Base-by-base conservation (phyloP, 2,329 filamentous ascomycete species). In the Monosporascus cannonballus region DNA sequence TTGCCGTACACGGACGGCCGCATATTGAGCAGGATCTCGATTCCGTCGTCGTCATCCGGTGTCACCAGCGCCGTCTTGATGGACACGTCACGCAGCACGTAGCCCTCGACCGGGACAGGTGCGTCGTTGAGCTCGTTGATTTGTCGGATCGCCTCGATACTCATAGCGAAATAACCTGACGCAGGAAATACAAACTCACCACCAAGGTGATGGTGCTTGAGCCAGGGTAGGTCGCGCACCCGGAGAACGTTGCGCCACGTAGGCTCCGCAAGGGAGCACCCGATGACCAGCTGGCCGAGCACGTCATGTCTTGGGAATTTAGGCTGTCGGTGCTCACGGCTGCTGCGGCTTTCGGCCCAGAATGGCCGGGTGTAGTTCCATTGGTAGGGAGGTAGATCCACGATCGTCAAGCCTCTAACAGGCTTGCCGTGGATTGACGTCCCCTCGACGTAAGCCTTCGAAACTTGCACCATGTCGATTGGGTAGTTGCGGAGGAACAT, bases 41-140 rank as follows among this genome's bases (percentile, higher is more conserved):
- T 57, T 7, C 65, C 64, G 1, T 64, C 62, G 30, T 67, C 65
- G 15, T 61, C 57, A n/a, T 69, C 64, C 0, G 66, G 67, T 2
- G 62, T 59, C 1, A 62, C 60, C 0, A 69, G 59, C 1, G 68
- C 66, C 5, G 57, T 64, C 42, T 64, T 58, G 20, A 70, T 67
- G 34, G 56, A 54, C 3, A 71, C 53, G 41, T 70, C 60, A 0
- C 61, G 61, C 11, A 71, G 52, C 22, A 56, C 57, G 20, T 60
- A 60, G 6, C 56, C 58, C 7, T 58, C 55, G 15, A 59, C 57
- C 24, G 50, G 49, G n/a, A 56, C 52, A 2, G 53, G 50, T 2
- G 34, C 44, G 1, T 53, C 44, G 1, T 49, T 48, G 11, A 51
- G 47, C 15, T 62, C 58, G 24, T 48, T 55, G 15, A 61, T 48